Evolutionary conservation across 75 land plant genomes (phyloP), one percentile per base, ranked within the genome.

Genomic region (Pinus taeda): DNA sequence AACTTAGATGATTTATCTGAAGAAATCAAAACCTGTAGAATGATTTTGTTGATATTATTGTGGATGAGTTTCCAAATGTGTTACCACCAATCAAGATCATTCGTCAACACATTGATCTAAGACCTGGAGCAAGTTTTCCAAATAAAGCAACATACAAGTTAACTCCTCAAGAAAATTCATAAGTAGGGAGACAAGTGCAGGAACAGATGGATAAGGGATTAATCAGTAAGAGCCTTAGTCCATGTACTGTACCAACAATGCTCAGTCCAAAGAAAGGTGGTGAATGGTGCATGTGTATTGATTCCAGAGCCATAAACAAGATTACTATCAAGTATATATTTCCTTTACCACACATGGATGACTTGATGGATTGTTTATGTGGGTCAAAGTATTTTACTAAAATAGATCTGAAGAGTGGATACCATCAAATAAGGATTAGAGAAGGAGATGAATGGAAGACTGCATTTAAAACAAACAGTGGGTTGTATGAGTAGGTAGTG

Each of bases 371-470:
- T 12, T n/a, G 2, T 24, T n/a, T 74, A 3, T 3, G 14, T 20
- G 59, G 75, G 0, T 2, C 1, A 3, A 18, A n/a, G 2, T 20
- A 26, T 2, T 74, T 74, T 56, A 21, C 26, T 8, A 57, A 74
- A 0, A 56, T 74, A 1, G 75, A 56, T 74, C 0, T 56, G 39
- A 74, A 74, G 13, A 74, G 75, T 69, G 79, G 59, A 0, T 78
- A 78, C 57, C 57, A 78, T 66, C 74, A 78, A 42, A 78, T 67
- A 3, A 57, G 73, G 2, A 78, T 78, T 6, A 15, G 69, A 12
- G 74, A 60, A 37, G 80, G 63, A 0, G 80, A 59, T 73, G 63
- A 67, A 3, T 37, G 39, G 39, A 37, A 37, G 39, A 37, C 39
- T 3, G 3, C 39, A 3, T 37, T 37, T 3, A 4, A 37, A 4